These are phyloP conservation scores for Rhododendron griersonianum DNA, from an alignment of 148 eudicot genomes.

Conservation along the genomic window DNA sequence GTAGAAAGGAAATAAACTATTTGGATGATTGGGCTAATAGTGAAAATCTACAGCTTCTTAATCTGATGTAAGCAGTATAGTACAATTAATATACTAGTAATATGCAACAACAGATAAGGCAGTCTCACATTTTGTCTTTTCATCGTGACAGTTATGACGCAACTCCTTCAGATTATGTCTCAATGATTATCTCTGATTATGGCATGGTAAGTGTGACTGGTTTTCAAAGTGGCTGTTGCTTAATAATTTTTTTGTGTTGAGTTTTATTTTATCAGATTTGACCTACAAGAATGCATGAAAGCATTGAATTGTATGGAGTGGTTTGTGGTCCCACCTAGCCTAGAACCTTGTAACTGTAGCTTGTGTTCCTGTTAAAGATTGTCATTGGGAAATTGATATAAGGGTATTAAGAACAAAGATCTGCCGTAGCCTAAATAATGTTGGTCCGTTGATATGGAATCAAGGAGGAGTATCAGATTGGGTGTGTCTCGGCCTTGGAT, in stretches of 20 bases:
- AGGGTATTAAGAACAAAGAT: not conserved
- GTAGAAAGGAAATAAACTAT: constrained; percentile 61
- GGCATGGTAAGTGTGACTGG: constrained; percentile 76
- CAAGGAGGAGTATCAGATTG: not conserved
- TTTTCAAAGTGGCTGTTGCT: not conserved
- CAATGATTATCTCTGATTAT: constrained; percentile 92
- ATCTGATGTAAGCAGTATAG: constrained; percentile 58
- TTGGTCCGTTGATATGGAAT: not conserved
- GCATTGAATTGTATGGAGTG: not conserved
- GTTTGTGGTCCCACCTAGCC: not conserved
- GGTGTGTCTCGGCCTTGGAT: not conserved
- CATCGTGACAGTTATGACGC: constrained; percentile 65
- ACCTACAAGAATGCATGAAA: constrained; percentile 1
- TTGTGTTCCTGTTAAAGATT: not conserved
- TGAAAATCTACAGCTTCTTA: constrained; percentile 80
- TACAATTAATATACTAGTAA: not conserved
- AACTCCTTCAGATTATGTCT: constrained; percentile 91
- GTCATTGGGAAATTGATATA: not conserved
- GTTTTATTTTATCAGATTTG: not conserved
- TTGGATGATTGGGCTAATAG: constrained; percentile 61
- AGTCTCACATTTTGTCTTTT: constrained; percentile 6
- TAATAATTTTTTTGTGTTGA: not conserved
- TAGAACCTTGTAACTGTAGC: not conserved
- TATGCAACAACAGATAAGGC: not conserved
- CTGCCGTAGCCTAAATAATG: not conserved